Evolutionary conservation across 2,329 filamentous ascomycete genomes (phyloP), one percentile per base, ranked within the genome.

Genomic region (Neonectria faginata): DNA sequence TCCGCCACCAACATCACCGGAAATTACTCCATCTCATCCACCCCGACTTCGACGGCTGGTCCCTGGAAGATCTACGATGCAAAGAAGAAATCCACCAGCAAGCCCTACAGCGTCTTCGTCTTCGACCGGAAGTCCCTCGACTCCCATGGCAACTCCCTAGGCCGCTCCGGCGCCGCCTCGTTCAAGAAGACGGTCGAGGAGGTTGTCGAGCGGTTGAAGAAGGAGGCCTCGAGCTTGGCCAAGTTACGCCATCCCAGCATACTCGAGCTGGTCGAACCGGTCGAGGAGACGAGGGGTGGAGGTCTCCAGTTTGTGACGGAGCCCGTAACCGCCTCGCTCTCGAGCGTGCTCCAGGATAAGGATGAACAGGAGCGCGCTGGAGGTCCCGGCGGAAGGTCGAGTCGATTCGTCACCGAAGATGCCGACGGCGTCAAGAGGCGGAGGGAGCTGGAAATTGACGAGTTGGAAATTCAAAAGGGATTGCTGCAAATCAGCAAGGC

Each of bases 11-110:
- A 97, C 81, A 98, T 99, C 81, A 90, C 90, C 64, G 90, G 91
- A 76, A 97, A 97, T 82, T 99, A 99, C 81, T 89, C 91, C 71
- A 85, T 98, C 70, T 91, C 93, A 22, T 85, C 90, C 27, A 89
- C 88, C 64, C 88, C 92, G 11, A 91, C 89, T n/a, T 92, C 93
- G 56, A 89, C 89, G 57, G 92, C 94, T 16, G 96, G 96, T 18
- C 93, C 94, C 63, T 99, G 96, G 96, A 97, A 94, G 83, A 96
- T 99, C 75, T 95, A 95, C 85, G 94, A 97, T 82, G 94, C 92
- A 64, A 98, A 97, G 84, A 97, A 97, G 82, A 98, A 97, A 81
- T 93, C 92, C 31, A 97, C 94, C 0, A 93, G 92, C 70, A 97
- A 96, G 78, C 80, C 90, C 8, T 96, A 91, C 60, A 97, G 94